Percentiles rank a stretch among this genome's conserved stretches.
Conservation (phyloP, 495 filamentous ascomycete genomes). For the Patellaria atrata region DNA sequence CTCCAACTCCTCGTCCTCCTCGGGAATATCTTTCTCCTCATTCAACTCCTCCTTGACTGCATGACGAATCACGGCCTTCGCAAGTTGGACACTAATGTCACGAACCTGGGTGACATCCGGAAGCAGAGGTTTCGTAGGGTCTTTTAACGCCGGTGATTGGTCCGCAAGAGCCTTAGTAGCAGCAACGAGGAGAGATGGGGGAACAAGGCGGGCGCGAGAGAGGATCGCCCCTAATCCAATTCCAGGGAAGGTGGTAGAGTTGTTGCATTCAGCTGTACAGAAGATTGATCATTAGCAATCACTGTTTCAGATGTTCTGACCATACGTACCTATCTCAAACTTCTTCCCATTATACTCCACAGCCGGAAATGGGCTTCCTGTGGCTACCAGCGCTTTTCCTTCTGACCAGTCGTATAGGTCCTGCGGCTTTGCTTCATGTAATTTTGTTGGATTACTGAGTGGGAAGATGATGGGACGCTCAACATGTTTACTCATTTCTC, state of each 20-base stretch:
- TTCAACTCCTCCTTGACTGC: conserved; percentile 56
- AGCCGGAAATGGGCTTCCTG: conserved; percentile 69
- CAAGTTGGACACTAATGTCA: conserved; percentile 63
- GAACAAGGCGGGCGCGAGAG: conserved; percentile 43
- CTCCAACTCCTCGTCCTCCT: conserved; percentile 39
- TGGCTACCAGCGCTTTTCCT: conserved; percentile 68
- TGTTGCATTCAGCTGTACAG: conserved; percentile 73
- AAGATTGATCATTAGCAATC: neutral
- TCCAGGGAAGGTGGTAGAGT: conserved; percentile 73
- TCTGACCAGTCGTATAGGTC: conserved; percentile 69
- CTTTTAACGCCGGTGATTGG: conserved; percentile 51
- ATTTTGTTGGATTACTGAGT: conserved; percentile 69
- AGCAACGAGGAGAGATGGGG: conserved; percentile 69
- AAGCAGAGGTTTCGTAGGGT: conserved; percentile 43
- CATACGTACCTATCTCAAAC: conserved; percentile 44
- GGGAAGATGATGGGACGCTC: conserved; percentile 71
- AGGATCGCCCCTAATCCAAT: conserved; percentile 73
- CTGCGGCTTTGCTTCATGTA: conserved; percentile 70
- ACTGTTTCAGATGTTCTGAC: neutral
- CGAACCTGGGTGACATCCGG: conserved; percentile 67
- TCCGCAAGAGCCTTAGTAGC: conserved; percentile 60
- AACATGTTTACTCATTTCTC: conserved; percentile 67
- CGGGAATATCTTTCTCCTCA: conserved; percentile 44
- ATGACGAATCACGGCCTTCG: conserved; percentile 59
- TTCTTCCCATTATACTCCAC: conserved; percentile 51